Base-by-base conservation (phyloP, 495 filamentous ascomycete species). In the Neurospora hispaniola region DNA sequence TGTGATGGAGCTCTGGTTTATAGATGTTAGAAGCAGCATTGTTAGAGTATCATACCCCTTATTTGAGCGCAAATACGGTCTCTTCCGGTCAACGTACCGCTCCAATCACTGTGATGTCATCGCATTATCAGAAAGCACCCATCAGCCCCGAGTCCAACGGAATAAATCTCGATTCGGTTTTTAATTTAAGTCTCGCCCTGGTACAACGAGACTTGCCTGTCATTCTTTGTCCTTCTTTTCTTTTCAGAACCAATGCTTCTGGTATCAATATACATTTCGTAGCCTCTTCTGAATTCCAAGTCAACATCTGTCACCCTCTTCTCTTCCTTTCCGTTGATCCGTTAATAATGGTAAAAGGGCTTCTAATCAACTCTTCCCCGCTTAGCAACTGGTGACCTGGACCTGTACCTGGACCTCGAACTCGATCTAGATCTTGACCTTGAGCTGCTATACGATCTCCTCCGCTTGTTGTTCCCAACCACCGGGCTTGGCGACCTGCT, bases 361-460 rank as follows among this genome's bases (percentile, higher is more conserved):
- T 14, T 70, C 69, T 71, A 74, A 46, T 44, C 69, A 12, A 75
- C 68, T 40, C 74, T 66, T n/a, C 54, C 59, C 8, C 48, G 44
- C 42, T 75, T 75, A 7, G 71, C 69, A 9, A 71, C 70, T 35
- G 72, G 66, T 16, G 69, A 71, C 35, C 71, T 73, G 7, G 71
- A 70, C 43, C 41, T 73, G 7, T 66, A 70, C 43, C 41, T 46
- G 0, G 70, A 62, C 54, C 54, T 62, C 48, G 74, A 78, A 31
- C 71, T 73, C 66, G 73, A 76, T 54, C 76, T 71, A 31, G 76
- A 78, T 43, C 73, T 73, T 46, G 73, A 76, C 70, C 76, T 71
- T 23, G 76, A 78, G 16, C 70, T 72, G n/a, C 72, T 76, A 66
- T 78, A 76, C 42, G 76, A 76, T 41, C 80, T 77, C 69, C 80